Conservation (phyloP, 1,284 basidiomycete genomes). For the Pyrrhoderma noxium region DNA sequence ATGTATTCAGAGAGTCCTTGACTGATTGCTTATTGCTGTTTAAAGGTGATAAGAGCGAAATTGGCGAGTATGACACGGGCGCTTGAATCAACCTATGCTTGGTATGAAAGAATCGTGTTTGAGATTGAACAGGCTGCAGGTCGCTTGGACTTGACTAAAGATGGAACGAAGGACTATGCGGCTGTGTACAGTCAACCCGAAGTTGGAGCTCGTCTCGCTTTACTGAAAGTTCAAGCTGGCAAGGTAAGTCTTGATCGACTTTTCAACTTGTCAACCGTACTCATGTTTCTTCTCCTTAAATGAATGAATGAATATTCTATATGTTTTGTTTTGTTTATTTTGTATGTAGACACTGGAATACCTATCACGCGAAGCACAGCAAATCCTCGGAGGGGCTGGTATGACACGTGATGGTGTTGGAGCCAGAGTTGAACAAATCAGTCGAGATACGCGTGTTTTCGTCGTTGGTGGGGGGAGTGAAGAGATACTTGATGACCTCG, state of each 20-base stretch:
- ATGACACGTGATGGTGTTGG: conserved; percentile 19
- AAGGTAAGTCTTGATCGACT: conserved; percentile 11
- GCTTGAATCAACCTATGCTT: conserved; percentile 18
- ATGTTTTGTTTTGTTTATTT: background rate
- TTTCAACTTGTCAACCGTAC: too few relatives aligned
- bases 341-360: conserved; percentile 16
- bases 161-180: conserved; percentile 3
- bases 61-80: conserved; percentile 18
- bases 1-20: background rate
- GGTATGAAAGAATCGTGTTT: conserved; percentile 18
- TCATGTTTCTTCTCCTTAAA: too few relatives aligned
- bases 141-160: background rate
- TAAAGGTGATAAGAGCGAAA: conserved; percentile 18
- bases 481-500: conserved; percentile 21
- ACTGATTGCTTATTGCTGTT: background rate
- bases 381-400: conserved; percentile 20
- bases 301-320: too few relatives aligned
- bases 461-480: conserved; percentile 21
- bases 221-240: conserved; percentile 20
- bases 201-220: conserved; percentile 17
- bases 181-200: conserved; percentile 15
- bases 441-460: conserved; percentile 20
- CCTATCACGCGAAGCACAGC: conserved; percentile 19
- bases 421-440: conserved; percentile 20
- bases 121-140: conserved; percentile 15